Conservation (phyloP, 495 filamentous ascomycete species). For the Rostrohypoxylon terebratum region DNA sequence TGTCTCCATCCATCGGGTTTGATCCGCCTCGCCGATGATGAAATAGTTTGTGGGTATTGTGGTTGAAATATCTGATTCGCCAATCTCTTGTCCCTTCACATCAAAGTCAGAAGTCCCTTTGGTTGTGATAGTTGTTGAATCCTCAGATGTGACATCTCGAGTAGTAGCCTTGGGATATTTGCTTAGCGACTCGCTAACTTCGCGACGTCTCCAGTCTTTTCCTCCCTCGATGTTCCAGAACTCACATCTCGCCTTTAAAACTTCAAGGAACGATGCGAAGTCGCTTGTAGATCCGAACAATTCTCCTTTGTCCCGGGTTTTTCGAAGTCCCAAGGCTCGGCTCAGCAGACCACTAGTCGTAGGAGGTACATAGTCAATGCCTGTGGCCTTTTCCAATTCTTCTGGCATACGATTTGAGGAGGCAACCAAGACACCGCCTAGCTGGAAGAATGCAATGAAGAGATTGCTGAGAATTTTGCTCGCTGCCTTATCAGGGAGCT, state of each 20-base stretch:
- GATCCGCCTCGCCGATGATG: slow-evolving; percentile 33
- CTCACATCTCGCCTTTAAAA: slow-evolving; percentile 74
- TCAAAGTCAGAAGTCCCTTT: slow-evolving; percentile 7
- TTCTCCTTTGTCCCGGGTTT: slow-evolving; percentile 46
- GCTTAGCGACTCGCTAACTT: slow-evolving; percentile 45
- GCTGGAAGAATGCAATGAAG: slow-evolving; percentile 77
- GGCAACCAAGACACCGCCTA: slow-evolving; percentile 77
- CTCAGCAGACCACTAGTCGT: slow-evolving; percentile 62
- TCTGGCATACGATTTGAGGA: slow-evolving; percentile 81
- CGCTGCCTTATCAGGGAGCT: slow-evolving; percentile 74
- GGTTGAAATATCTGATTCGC: slow-evolving; percentile 6
- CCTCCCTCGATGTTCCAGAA: slow-evolving; percentile 77
- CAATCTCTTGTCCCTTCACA: slow-evolving; percentile 6
- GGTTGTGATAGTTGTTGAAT: slow-evolving; percentile 13
- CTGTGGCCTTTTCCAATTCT: slow-evolving; percentile 75
- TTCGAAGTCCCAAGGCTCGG: slow-evolving; percentile 54
- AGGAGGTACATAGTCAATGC: slow-evolving; percentile 67
- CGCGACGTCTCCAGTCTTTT: slow-evolving; percentile 72
- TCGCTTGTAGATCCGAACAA: slow-evolving; percentile 68
- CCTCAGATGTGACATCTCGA: slow-evolving; percentile 15
- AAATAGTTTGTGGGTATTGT: slow-evolving; percentile 51
- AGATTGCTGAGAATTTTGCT: slow-evolving; percentile 77
- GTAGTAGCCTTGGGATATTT: background rate
- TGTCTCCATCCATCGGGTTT: slow-evolving; percentile 31
- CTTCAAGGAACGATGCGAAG: slow-evolving; percentile 74